These are phyloP conservation scores for Hyphopichia wangnamkhiaoensis DNA, from an alignment of 1,139 yeast species.

Conservation along the genomic window DNA sequence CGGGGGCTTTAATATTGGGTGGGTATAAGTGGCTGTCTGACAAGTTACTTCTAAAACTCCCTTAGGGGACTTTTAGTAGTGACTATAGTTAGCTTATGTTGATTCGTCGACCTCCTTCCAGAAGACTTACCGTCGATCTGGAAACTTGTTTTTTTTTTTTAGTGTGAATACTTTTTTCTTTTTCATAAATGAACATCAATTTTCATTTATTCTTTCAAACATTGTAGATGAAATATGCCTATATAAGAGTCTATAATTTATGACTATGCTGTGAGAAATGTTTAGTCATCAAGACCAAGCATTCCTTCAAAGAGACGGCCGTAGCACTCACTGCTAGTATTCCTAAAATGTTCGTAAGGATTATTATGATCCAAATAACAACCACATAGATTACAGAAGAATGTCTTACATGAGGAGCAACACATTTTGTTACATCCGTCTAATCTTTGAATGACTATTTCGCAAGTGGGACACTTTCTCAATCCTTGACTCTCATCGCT, in stretches of 20 bases:
- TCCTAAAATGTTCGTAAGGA: slow-evolving; percentile 58
- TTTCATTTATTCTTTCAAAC: too few species aligned
- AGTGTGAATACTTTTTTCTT: not conserved
- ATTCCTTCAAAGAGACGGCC: slow-evolving; percentile 59
- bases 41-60: slow-evolving; percentile 56
- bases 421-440: slow-evolving; percentile 74
- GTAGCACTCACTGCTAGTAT: slow-evolving; percentile 46
- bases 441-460: slow-evolving; percentile 52
- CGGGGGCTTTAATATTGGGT: slow-evolving; percentile 87
- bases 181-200: too few species aligned
- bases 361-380: slow-evolving; percentile 33
- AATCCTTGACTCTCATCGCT: slow-evolving; percentile 39
- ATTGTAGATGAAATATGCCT: too few species aligned
- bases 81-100: slow-evolving; percentile 21
- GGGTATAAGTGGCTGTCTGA: slow-evolving; percentile 99
- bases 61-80: slow-evolving; percentile 6
- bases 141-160: not conserved
- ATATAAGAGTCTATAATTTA: too few species aligned
- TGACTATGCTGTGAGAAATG: not conserved
- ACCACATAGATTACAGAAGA: slow-evolving; percentile 64
- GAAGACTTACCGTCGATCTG: too few species aligned
- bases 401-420: slow-evolving; percentile 51
- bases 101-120: slow-evolving; percentile 21
- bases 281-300: slow-evolving; percentile 30
- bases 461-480: slow-evolving; percentile 58